Base-by-base conservation (phyloP, 192 early-diverging fungal species). In the Lobosporangium transversale region DNA sequence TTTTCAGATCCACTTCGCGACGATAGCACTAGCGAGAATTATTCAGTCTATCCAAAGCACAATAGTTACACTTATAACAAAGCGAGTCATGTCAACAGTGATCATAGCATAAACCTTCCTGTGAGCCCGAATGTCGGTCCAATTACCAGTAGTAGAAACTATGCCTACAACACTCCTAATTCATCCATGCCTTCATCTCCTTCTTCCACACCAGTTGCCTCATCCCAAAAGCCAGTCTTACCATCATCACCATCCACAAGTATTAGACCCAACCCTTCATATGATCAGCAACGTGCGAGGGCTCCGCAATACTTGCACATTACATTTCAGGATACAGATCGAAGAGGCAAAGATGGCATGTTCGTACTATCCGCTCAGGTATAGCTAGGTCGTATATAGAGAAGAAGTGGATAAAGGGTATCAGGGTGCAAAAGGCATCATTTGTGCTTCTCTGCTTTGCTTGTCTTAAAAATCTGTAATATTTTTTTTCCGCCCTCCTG, bases 221-320 rank as follows among this genome's bases (percentile, higher is more conserved):
- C n/a, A n/a, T n/a, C n/a, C n/a, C n/a, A n/a, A n/a, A n/a, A n/a
- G n/a, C n/a, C n/a, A n/a, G n/a, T n/a, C n/a, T n/a, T n/a, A n/a
- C n/a, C n/a, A n/a, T n/a, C n/a, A n/a, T n/a, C n/a, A n/a, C n/a
- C 61, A 10, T 24, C 31, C 15, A 62, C 54, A 27, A 29, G 18
- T 7, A 43, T 14, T 18, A 52, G 50, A 50, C 63, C 58, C 32
- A 64, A 76, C 8, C 62, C 73, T 23, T 60, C 63, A 31, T 76
- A 76, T 36, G 73, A 76, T 23, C 58, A 62, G 18, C 73, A 76
- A 35, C 48, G 73, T 23, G 62, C 51, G 12, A 76, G 67, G 45
- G 73, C 73, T 0, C 73, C 73, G 17, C 64, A 67, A 37, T 76
- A 76, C 30, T 58, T 76, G 29, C 64, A 57, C 21, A 76, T 76